A percentile compares a stretch with the other conserved stretches of the same genome.
phyloP scores from a whole-genome alignment of 768 basidiomycete genomes.

The Kockovaella imperatae region DNA sequence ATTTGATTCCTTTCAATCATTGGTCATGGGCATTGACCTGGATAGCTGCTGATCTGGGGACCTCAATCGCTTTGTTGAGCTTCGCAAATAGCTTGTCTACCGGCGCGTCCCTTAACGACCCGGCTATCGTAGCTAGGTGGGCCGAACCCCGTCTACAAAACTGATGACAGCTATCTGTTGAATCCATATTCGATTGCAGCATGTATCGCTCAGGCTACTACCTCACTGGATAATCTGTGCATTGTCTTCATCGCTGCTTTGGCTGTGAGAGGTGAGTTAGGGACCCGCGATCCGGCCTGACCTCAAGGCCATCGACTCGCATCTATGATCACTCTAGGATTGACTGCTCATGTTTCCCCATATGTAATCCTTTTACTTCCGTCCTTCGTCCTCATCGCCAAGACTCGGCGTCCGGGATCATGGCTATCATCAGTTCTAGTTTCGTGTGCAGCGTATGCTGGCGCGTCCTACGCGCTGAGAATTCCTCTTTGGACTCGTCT shows the following conservation, averaged over 20 bases:
- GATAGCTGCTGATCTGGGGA: not conserved
- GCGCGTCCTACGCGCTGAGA: too few species aligned
- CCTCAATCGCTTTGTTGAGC: not conserved
- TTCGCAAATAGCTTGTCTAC: constrained; percentile 50
- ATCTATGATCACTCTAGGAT: too few species aligned
- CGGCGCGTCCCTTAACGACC: constrained; percentile 63
- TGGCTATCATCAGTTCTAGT: too few species aligned
- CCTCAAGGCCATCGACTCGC: too few species aligned
- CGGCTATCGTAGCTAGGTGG: not conserved
- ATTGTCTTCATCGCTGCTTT: constrained; percentile 28
- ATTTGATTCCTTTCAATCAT: not conserved
- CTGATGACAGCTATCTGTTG: constrained; percentile 60
- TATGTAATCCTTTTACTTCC: too few species aligned
- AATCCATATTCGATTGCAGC: constrained; percentile 84
- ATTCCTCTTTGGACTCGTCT: too few species aligned
- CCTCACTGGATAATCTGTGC: constrained; percentile 70
- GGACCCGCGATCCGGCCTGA: not conserved
- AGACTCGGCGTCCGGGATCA: too few species aligned
- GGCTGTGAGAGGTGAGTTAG: not conserved
- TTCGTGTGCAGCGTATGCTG: too few species aligned
- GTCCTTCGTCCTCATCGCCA: too few species aligned
- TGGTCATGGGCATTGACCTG: not conserved
- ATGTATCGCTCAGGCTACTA: constrained; percentile 71
- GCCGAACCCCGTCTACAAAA: too few species aligned
- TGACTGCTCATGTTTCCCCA: too few species aligned